phyloP scores from a whole-genome alignment of 495 filamentous ascomycete species.

The Xylaria grammica region DNA sequence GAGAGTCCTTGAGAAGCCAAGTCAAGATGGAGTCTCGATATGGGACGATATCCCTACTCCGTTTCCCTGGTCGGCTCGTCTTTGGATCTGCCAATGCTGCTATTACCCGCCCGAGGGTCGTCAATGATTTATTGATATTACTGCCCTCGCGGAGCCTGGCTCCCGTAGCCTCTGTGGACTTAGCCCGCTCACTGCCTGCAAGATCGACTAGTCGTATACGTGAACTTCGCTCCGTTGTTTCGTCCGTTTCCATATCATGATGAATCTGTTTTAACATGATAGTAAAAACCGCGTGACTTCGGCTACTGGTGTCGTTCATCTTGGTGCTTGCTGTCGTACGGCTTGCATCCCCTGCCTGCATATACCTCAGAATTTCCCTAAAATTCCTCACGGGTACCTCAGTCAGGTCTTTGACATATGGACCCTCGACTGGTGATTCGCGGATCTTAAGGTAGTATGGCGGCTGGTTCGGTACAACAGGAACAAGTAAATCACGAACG shows the following conservation, averaged over 20 bases:
- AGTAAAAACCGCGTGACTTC: slow-evolving; percentile 96
- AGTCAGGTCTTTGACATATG: slow-evolving; percentile 96
- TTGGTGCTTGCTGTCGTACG: slow-evolving; percentile 96
- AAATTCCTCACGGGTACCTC: slow-evolving; percentile 87
- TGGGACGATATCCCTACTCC: slow-evolving; percentile 73
- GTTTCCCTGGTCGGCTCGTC: slow-evolving; percentile 48
- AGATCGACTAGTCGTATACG: slow-evolving; percentile 96
- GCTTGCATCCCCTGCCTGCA: slow-evolving; percentile 86
- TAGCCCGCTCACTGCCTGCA: slow-evolving; percentile 92
- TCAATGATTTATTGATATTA: slow-evolving; percentile 98
- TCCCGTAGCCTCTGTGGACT: slow-evolving; percentile 93
- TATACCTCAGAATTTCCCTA: slow-evolving; percentile 82
- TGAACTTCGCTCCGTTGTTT: slow-evolving; percentile 91
- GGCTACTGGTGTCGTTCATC: slow-evolving; percentile 97
- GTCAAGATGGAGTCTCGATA: slow-evolving; percentile 98
- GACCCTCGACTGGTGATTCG: slow-evolving; percentile 91
- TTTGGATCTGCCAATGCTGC: slow-evolving; percentile 92
- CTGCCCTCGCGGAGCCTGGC: slow-evolving; percentile 88
- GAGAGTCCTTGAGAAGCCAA: slow-evolving; percentile 92
- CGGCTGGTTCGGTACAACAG: slow-evolving; percentile 67
- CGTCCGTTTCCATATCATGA: slow-evolving; percentile 91
- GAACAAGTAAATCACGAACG: slow-evolving; percentile 90
- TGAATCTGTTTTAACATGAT: slow-evolving; percentile 95
- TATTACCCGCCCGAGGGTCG: slow-evolving; percentile 93
- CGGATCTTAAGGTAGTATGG: slow-evolving; percentile 97